These are phyloP conservation scores for Podospora pseudopauciseta DNA, from an alignment of 495 filamentous ascomycete species.

Conservation along the genomic window DNA sequence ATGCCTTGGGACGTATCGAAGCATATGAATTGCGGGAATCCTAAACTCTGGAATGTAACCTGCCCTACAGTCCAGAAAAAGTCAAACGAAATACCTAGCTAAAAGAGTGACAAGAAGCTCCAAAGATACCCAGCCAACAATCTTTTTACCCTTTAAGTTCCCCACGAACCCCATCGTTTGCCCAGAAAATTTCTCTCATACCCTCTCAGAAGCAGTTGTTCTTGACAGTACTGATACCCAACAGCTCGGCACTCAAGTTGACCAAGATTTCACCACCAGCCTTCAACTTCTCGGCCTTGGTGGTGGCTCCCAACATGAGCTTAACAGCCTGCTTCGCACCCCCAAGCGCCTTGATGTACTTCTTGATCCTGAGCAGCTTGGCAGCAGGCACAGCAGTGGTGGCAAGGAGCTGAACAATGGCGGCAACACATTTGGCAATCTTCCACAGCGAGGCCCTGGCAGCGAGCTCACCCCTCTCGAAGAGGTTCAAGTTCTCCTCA, in stretches of 20 bases:
- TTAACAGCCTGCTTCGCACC: conserved; percentile 20
- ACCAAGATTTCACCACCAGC: conserved; percentile 19
- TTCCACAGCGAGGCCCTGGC: conserved; percentile 14
- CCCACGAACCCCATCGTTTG: not conserved
- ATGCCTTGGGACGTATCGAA: not conserved
- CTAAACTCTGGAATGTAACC: not conserved
- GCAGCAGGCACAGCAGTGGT: conserved; percentile 21
- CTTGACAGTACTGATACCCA: conserved; percentile 18
- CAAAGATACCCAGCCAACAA: not conserved
- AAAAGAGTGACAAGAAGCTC: conserved; percentile 2
- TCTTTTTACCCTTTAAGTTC: not conserved
- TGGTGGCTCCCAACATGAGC: conserved; percentile 22
- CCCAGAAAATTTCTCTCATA: not conserved
- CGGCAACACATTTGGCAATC: conserved; percentile 19
- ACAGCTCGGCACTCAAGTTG: conserved; percentile 15
- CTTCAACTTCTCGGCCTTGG: conserved; percentile 19
- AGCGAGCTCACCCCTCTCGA: conserved; percentile 9
- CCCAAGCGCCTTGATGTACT: conserved; percentile 25
- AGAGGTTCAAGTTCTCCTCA: not conserved
- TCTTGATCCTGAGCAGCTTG: conserved; percentile 28
- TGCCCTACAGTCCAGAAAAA: not conserved
- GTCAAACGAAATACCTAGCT: not conserved
- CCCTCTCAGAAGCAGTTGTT: conserved; percentile 20
- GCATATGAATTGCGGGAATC: not conserved
- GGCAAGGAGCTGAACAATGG: conserved; percentile 19